Base-by-base conservation (phyloP, 176 grass and related monocot genomes). In the Oryza meridionalis region DNA sequence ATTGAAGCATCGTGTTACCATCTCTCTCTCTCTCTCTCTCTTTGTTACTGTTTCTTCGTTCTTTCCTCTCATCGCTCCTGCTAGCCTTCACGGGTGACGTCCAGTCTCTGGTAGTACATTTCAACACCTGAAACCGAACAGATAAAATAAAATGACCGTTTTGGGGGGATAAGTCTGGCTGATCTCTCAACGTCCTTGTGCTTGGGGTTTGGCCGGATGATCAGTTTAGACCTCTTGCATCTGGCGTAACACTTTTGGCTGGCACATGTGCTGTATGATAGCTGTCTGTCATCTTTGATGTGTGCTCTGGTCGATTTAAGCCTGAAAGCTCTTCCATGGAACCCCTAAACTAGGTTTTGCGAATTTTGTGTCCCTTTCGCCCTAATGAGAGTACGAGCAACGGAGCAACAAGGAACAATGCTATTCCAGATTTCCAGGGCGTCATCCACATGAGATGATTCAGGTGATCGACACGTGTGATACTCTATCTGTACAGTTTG, bases 121-220 rank as follows among this genome's bases (percentile, higher is more conserved):
- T 63, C 38, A 62, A 24, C 58, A 62, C 7, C 58, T 24, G 58
- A 62, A 59, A 59, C 55, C 50, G 50, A 55, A 15, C 2, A 21
- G 8, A 58, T n/a, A 58, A 0, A 58, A 21, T 21, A 21, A 40
- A 73, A 12, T 22, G 8, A 4, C 31, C 47, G 31, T 78, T 78
- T 40, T 10, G 0, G 0, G 26, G 26, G 69, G 71, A 38, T 69
- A 76, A 62, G 69, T 49, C 47, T 31, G 70, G 7, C 13, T 13
- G 38, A 38, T 51, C 64, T 65, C 50, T 82, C 64, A 0, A 11
- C 65, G 19, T 46, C 72, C 85, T 50, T 77, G 65, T 70, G 85
- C 72, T 9, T 2, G 5, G 69, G 44, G 80, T 73, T 73, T 22
- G 53, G 50, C 80, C 9, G 35, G 22, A 73, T 11, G 58, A 49